These are phyloP conservation scores for Cyberlindnera xishuangbannaensis DNA, from an alignment of 805 yeast genomes.

Conservation along the genomic window DNA sequence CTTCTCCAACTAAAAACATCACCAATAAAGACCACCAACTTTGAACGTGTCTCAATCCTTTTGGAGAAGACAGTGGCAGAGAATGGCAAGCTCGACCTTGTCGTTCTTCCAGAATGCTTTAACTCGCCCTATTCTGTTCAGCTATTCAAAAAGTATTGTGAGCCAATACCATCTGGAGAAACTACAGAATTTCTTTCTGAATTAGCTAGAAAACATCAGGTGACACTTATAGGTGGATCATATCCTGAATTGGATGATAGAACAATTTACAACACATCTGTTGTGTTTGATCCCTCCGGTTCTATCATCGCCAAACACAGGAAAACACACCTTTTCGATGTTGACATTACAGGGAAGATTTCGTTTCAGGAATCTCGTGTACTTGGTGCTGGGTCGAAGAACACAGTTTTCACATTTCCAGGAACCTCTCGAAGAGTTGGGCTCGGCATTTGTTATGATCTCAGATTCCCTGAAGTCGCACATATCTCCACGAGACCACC, in stretches of 20 bases:
- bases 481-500: slow-evolving; percentile 39
- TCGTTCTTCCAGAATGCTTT: slow-evolving; percentile 73
- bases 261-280: slow-evolving; percentile 62
- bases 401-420: slow-evolving; percentile 29
- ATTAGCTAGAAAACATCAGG: slow-evolving; percentile 58
- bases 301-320: slow-evolving; percentile 47
- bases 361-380: slow-evolving; percentile 64
- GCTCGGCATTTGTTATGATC: slow-evolving; percentile 79
- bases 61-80: slow-evolving; percentile 51
- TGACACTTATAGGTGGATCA: slow-evolving; percentile 84
- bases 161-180: slow-evolving; percentile 72
- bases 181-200: slow-evolving; percentile 55
- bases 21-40: slow-evolving; percentile 68
- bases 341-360: slow-evolving; percentile 81
- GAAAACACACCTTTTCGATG: slow-evolving; percentile 19
- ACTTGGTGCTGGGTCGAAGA: slow-evolving; percentile 10
- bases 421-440: slow-evolving; percentile 74
- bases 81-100: slow-evolving; percentile 61
- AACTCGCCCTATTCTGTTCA: slow-evolving; percentile 82
- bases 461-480: slow-evolving; percentile 76
- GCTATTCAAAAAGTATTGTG: slow-evolving; percentile 85
- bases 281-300: slow-evolving; percentile 70
- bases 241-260: slow-evolving; percentile 66
- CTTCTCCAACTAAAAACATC: slow-evolving; percentile 71
- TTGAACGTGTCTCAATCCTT: slow-evolving; percentile 53